Conservation (phyloP, 768 basidiomycete genomes). For the Lactarius quietus region DNA sequence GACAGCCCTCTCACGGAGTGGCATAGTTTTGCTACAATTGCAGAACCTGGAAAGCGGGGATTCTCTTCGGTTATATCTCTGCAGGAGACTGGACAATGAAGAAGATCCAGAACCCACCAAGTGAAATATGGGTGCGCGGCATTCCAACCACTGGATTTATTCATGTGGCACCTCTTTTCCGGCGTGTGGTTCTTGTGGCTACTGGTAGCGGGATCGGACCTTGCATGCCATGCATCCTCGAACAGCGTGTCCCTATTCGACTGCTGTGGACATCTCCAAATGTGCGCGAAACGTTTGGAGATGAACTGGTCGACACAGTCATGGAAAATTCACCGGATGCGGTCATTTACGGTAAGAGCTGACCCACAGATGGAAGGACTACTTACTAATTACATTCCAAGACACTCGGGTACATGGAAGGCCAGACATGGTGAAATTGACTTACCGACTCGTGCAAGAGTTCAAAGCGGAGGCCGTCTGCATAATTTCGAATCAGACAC, state of each 20-base stretch:
- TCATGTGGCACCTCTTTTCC: constrained; percentile 52
- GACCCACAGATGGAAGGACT: background rate
- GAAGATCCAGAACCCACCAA: constrained; percentile 51
- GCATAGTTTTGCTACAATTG: constrained; percentile 56
- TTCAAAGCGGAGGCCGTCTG: constrained; percentile 47
- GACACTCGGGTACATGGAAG: constrained; percentile 37
- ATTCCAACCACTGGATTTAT: constrained; percentile 54
- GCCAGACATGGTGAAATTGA: constrained; percentile 39
- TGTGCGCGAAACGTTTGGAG: constrained; percentile 58
- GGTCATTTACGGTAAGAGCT: constrained; percentile 49
- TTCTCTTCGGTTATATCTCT: constrained; percentile 55
- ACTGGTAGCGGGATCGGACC: constrained; percentile 60
- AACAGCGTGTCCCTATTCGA: constrained; percentile 47
- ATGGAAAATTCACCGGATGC: constrained; percentile 52
- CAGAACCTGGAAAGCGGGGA: constrained; percentile 36
- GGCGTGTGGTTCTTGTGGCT: constrained; percentile 53
- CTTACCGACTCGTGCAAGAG: constrained; percentile 35
- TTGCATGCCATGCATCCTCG: constrained; percentile 54
- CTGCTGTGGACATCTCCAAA: constrained; percentile 63
- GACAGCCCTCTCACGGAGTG: constrained; percentile 52
- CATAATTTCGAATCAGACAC: constrained; percentile 55
- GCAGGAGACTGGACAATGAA: constrained; percentile 61
- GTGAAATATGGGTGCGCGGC: constrained; percentile 54
- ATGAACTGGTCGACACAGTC: constrained; percentile 55
- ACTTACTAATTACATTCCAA: constrained; percentile 10